Percentiles rank a stretch among this genome's conserved stretches.
These are phyloP conservation scores for Pisolithus tinctorius DNA, from an alignment of 768 basidiomycete genomes.

Conservation along the genomic window DNA sequence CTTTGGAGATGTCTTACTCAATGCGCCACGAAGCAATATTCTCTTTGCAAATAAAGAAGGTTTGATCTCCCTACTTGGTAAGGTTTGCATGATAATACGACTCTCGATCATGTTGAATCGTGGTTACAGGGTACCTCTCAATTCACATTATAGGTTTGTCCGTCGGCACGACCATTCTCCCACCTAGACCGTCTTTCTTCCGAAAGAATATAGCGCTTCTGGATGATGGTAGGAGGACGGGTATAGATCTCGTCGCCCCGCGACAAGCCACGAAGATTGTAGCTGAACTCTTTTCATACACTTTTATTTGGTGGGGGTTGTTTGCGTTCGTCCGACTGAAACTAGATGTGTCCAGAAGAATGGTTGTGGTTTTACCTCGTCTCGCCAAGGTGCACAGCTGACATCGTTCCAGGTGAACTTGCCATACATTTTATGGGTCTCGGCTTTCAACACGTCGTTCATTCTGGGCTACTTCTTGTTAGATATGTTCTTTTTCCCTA, in stretches of 20 bases:
- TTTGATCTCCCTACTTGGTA: slow-evolving; percentile 70
- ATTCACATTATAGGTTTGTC: slow-evolving; percentile 85
- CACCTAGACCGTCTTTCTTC: slow-evolving; percentile 71
- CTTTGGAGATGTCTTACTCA: slow-evolving; percentile 59
- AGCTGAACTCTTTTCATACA: slow-evolving; percentile 70
- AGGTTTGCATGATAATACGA: slow-evolving; percentile 1
- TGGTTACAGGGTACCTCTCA: slow-evolving; percentile 69
- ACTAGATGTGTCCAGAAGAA: slow-evolving; percentile 48
- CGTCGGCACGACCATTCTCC: slow-evolving; percentile 73
- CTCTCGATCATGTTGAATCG: slow-evolving; percentile 1
- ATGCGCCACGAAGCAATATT: slow-evolving; percentile 54
- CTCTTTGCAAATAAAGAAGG: slow-evolving; percentile 91
- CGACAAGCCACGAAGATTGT: slow-evolving; percentile 70
- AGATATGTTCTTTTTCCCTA: slow-evolving; percentile 57
- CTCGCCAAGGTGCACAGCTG: background rate
- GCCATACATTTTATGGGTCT: slow-evolving; percentile 84
- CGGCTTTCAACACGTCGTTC: slow-evolving; percentile 84
- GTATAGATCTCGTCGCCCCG: slow-evolving; percentile 21
- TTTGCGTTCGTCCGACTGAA: slow-evolving; percentile 33
- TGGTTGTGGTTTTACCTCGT: slow-evolving; percentile 37
- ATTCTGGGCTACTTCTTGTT: slow-evolving; percentile 74
- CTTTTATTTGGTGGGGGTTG: slow-evolving; percentile 71
- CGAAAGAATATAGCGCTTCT: slow-evolving; percentile 37
- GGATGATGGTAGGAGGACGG: slow-evolving; percentile 5
- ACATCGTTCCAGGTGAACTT: slow-evolving; percentile 61